Evolutionary conservation across 2,329 filamentous ascomycete species (phyloP).

Genomic region (Sordariomycetes sp.): DNA sequence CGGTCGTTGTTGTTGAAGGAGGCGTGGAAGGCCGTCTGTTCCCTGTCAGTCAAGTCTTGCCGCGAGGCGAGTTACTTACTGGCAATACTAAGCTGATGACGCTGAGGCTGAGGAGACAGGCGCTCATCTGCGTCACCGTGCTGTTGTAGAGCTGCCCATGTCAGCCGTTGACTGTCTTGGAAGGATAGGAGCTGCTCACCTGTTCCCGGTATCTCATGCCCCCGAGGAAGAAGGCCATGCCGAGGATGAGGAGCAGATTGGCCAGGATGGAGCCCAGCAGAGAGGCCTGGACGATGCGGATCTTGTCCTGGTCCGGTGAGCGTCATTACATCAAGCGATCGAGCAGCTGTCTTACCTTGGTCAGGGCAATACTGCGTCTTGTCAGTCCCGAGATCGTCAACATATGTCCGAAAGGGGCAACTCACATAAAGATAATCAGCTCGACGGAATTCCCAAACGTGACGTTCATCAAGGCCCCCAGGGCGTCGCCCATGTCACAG

Average conservation of each 20-base stretch:
- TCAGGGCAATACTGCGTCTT: constrained; percentile 57
- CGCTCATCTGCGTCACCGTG: constrained; percentile 93
- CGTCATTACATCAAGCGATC: no score
- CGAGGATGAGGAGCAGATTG: constrained; percentile 79
- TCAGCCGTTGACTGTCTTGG: no score
- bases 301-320: constrained; percentile 59
- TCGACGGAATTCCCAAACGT: constrained; percentile 75
- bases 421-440: constrained; percentile 58
- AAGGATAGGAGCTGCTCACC: constrained; percentile 33
- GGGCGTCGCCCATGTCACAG: constrained; percentile 60
- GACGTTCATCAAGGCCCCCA: constrained; percentile 66
- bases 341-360: no score
- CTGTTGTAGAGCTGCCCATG: constrained; percentile 91
- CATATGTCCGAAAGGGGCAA: background rate
- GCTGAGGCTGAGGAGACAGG: constrained; percentile 80
- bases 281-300: constrained; percentile 86
- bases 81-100: constrained; percentile 84
- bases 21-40: constrained; percentile 78
- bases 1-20: constrained; percentile 57
- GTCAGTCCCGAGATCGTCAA: background rate
- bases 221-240: constrained; percentile 84
- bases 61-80: constrained; percentile 30
- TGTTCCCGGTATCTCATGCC: constrained; percentile 84
- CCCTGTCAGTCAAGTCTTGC: constrained; percentile 16
- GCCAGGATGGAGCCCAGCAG: constrained; percentile 82